Evolutionary conservation across 176 grass and related monocot genomes (phyloP).

Genomic region (Chrysopogon serrulatus): DNA sequence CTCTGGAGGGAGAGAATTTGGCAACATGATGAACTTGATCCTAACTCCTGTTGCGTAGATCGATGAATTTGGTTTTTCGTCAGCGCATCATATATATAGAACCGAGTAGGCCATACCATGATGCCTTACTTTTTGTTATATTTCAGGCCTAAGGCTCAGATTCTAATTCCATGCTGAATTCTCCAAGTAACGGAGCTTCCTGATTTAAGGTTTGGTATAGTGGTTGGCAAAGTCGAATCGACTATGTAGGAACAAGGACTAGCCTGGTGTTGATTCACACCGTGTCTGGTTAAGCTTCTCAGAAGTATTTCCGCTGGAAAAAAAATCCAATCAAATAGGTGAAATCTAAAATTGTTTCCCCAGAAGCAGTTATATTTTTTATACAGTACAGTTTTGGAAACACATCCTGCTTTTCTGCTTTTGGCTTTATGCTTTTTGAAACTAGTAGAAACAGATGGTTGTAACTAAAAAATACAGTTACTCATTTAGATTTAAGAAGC

Average conservation of each 20-base stretch:
- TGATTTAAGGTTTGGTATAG: conserved; percentile 7
- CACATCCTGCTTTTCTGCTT: too few relatives aligned
- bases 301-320: too few relatives aligned
- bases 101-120: background rate
- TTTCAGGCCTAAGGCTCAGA: conserved; percentile 3
- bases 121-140: conserved; percentile 11
- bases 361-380: too few relatives aligned
- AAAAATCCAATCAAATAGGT: too few relatives aligned
- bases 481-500: too few relatives aligned
- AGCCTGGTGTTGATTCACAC: background rate
- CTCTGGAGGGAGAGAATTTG: conserved; percentile 29
- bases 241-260: background rate
- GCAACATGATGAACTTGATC: conserved; percentile 14
- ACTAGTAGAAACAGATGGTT: too few relatives aligned
- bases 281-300: too few relatives aligned
- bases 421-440: too few relatives aligned
- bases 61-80: background rate
- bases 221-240: background rate
- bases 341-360: too few relatives aligned
- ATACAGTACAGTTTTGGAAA: too few relatives aligned
- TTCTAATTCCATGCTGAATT: conserved; percentile 19
- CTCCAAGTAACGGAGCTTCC: conserved; percentile 19
- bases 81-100: conserved; percentile 12
- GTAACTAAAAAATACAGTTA: too few relatives aligned
- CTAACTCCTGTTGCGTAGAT: background rate